Conservation (phyloP, 805 yeast genomes). For the Saccharomycopsis fibuligera region DNA sequence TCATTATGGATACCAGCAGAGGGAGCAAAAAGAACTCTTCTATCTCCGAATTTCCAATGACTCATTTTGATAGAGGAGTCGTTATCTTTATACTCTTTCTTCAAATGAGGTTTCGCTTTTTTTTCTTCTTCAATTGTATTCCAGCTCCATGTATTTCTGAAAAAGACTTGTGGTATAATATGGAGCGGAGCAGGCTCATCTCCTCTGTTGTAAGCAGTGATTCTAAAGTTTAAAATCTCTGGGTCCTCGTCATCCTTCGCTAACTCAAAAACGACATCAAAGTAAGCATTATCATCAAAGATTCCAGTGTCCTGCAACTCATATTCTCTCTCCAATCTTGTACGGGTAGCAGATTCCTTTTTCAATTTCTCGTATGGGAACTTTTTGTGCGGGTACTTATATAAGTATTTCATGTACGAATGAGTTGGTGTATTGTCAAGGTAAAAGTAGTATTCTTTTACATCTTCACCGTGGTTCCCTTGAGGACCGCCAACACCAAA, state of each 20-base stretch:
- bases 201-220: slow-evolving; percentile 84
- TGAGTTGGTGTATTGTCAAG: slow-evolving; percentile 91
- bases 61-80: slow-evolving; percentile 49
- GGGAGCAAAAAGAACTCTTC: slow-evolving; percentile 68
- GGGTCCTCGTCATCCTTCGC: slow-evolving; percentile 80
- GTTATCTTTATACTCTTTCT: slow-evolving; percentile 33
- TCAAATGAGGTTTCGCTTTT: slow-evolving; percentile 44
- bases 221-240: slow-evolving; percentile 72
- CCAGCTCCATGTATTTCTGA: slow-evolving; percentile 95
- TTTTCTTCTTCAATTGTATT: slow-evolving; percentile 47
- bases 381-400: slow-evolving; percentile 84
- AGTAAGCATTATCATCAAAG: slow-evolving; percentile 58
- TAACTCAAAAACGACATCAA: slow-evolving; percentile 84
- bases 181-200: slow-evolving; percentile 83
- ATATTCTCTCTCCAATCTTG: slow-evolving; percentile 65
- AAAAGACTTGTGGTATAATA: slow-evolving; percentile 75
- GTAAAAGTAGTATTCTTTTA: slow-evolving; percentile 77
- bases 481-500: slow-evolving; percentile 89
- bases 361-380: slow-evolving; percentile 77
- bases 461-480: slow-evolving; percentile 96
- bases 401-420: slow-evolving; percentile 83
- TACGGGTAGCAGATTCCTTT: slow-evolving; percentile 57
- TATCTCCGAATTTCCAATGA: slow-evolving; percentile 64
- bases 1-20: slow-evolving; percentile 71
- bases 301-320: slow-evolving; percentile 79